phyloP scores from a whole-genome alignment of 176 grass and related monocot species.

The Juncus effusus region DNA sequence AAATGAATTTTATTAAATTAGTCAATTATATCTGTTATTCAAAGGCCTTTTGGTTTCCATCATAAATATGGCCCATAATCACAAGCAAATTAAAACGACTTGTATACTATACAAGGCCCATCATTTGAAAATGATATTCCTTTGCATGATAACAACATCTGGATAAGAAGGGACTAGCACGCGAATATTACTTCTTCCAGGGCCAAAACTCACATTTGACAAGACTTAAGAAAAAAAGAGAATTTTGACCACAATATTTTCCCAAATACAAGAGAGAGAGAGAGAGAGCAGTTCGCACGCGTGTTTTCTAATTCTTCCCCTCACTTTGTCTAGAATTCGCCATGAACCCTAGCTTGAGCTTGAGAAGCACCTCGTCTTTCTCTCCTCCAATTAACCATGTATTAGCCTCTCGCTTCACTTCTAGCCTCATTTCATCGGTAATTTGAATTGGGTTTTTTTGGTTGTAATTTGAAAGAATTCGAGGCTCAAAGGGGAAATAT shows the following conservation, averaged over 20 bases:
- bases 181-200: neutral
- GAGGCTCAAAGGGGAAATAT: too few relatives aligned
- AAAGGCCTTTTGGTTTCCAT: too few relatives aligned
- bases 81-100: too few relatives aligned
- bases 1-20: too few relatives aligned
- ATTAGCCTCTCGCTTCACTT: conserved; percentile 18
- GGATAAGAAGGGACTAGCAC: too few relatives aligned
- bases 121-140: too few relatives aligned
- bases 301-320: neutral
- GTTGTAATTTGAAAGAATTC: neutral
- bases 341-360: conserved; percentile 38
- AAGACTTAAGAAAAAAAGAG: neutral
- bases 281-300: neutral
- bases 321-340: neutral
- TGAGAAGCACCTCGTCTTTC: conserved; percentile 46
- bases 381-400: conserved; percentile 44
- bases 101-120: too few relatives aligned
- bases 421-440: conserved; percentile 6
- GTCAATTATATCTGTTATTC: too few relatives aligned
- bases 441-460: conserved; percentile 15
- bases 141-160: too few relatives aligned
- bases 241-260: conserved; percentile 10
- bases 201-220: neutral
- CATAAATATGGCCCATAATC: too few relatives aligned
- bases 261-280: neutral